Percentiles rank a stretch among this genome's conserved stretches.
Conservation (phyloP, 2,329 filamentous ascomycete species). For the Cercospora sp. region DNA sequence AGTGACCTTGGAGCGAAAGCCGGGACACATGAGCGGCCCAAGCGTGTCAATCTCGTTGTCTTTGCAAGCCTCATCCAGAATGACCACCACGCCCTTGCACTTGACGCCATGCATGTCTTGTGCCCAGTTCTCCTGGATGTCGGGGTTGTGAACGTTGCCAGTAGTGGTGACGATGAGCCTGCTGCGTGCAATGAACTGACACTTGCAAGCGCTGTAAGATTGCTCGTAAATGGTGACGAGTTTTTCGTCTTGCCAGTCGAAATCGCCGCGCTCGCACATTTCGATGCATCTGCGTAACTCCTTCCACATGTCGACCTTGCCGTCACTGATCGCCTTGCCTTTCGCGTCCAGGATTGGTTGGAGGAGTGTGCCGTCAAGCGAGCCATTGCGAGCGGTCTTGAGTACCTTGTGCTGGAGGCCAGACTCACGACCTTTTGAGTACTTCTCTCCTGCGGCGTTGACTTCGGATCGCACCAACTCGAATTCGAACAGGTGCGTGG, state of each 20-base stretch:
- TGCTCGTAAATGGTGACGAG: slow-evolving; percentile 18
- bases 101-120: slow-evolving; percentile 16
- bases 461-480: slow-evolving; percentile 23
- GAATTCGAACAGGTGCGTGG: slow-evolving; percentile 20
- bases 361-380: background rate
- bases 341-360: background rate
- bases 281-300: slow-evolving; percentile 19
- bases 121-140: slow-evolving; percentile 25
- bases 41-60: slow-evolving; percentile 27
- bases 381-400: slow-evolving; percentile 9
- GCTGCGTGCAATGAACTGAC: slow-evolving; percentile 16
- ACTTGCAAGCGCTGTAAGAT: slow-evolving; percentile 24
- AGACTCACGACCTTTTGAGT: slow-evolving; percentile 14
- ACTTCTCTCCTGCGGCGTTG: slow-evolving; percentile 17
- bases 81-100: slow-evolving; percentile 20
- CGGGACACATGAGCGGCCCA: slow-evolving; percentile 16
- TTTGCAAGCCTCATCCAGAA: slow-evolving; percentile 29
- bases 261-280: slow-evolving; percentile 15
- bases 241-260: slow-evolving; percentile 17
- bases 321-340: background rate
- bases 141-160: slow-evolving; percentile 22
- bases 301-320: slow-evolving; percentile 20
- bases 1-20: slow-evolving; percentile 21
- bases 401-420: slow-evolving; percentile 21
- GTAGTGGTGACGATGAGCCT: slow-evolving; percentile 28